Evolutionary conservation across 2,329 filamentous ascomycete genomes (phyloP).

Genomic region (Rhinocladiella similis): DNA sequence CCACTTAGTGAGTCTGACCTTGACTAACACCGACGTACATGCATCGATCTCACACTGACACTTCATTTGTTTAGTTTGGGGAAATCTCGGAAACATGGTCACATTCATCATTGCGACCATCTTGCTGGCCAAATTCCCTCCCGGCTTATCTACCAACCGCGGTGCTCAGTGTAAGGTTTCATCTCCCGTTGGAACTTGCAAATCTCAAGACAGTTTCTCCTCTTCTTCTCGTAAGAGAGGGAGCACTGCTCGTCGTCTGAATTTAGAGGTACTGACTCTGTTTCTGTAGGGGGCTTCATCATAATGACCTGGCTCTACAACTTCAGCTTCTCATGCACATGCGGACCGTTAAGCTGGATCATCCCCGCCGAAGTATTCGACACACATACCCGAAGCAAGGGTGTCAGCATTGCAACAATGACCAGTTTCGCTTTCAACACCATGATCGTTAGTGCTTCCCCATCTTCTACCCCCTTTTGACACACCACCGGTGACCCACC

Average conservation of each 20-base stretch:
- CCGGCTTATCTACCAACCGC: slow-evolving; percentile 52
- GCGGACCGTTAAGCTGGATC: slow-evolving; percentile 66
- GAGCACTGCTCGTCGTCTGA: no score
- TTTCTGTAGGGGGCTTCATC: slow-evolving; percentile 64
- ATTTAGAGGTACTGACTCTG: no score
- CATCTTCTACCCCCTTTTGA: neutral
- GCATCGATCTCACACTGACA: no score
- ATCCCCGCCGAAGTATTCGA: slow-evolving; percentile 70
- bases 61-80: slow-evolving; percentile 51
- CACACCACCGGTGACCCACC: no score
- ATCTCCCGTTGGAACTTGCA: no score
- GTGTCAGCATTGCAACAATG: slow-evolving; percentile 74
- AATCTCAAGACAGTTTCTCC: no score
- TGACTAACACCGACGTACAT: no score
- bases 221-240: no score
- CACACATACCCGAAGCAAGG: slow-evolving; percentile 71
- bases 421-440: slow-evolving; percentile 73
- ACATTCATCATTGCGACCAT: slow-evolving; percentile 69
- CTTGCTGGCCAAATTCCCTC: slow-evolving; percentile 61
- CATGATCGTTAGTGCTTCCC: slow-evolving; percentile 55
- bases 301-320: slow-evolving; percentile 78
- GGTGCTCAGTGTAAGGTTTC: slow-evolving; percentile 50
- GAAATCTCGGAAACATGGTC: slow-evolving; percentile 69
- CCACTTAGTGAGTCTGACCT: slow-evolving; percentile 52
- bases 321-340: slow-evolving; percentile 71